phyloP scores from a whole-genome alignment of 768 basidiomycete species.

The Lactifluus rugatus region DNA sequence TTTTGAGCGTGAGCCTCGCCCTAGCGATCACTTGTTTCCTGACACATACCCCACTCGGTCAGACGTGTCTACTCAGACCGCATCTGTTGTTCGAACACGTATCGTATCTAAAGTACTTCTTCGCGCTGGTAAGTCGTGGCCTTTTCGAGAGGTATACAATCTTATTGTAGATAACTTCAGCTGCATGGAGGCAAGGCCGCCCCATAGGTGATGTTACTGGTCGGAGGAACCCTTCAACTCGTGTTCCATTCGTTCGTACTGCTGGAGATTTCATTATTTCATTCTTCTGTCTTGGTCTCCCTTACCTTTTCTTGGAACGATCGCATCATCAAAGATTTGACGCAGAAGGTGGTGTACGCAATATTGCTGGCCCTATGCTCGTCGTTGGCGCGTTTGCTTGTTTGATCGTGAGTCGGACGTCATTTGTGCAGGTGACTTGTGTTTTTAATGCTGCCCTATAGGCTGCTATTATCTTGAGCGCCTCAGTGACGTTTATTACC shows the following conservation, averaged over 20 bases:
- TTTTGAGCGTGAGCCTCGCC: conserved; percentile 23
- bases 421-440: not conserved
- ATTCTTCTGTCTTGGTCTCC: conserved; percentile 65
- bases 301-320: conserved; percentile 61
- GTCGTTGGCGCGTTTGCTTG: conserved; percentile 49
- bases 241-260: conserved; percentile 38
- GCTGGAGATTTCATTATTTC: conserved; percentile 51
- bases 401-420: conserved; percentile 22
- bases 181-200: conserved; percentile 16
- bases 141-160: not conserved
- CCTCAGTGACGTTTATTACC: conserved; percentile 72
- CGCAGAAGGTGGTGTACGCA: conserved; percentile 45
- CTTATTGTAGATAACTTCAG: conserved; percentile 5
- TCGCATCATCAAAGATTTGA: conserved; percentile 41
- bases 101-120: conserved; percentile 17
- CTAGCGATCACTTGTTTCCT: not conserved
- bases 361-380: conserved; percentile 45
- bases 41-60: not conserved
- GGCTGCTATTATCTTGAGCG: conserved; percentile 75
- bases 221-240: conserved; percentile 3
- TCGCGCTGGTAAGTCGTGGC: conserved; percentile 14
- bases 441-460: conserved; percentile 25
- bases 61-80: not conserved
- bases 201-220: conserved; percentile 11
- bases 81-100: conserved; percentile 16